Base-by-base conservation (phyloP, 257 asterid genomes). In the Prunella vulgaris region DNA sequence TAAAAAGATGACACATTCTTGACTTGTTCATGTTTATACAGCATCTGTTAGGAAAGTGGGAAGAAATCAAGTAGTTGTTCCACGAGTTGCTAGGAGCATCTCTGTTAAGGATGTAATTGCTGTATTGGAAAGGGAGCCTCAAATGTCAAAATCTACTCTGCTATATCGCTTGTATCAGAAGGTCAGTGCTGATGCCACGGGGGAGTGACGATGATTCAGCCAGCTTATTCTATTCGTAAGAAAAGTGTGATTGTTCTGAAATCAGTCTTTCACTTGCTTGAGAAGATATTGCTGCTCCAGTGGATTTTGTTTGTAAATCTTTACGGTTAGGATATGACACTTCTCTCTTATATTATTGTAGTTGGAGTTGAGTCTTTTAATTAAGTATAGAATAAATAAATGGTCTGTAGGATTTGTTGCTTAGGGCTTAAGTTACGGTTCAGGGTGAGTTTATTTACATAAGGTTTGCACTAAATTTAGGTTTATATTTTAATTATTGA, bases 91-190 rank as follows among this genome's bases (percentile, higher is more conserved):
- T 20, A 84, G 94, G 38, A 85, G 87, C 78, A 78, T 88, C 51
- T 79, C 93, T n/a, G 83, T 85, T 15, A 90, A 88, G 74, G 99
- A 93, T 79, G 90, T 93, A 77, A 86, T 90, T 35, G 87, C 88
- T 2, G 82, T 86, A n/a, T 71, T 93, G 46, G 96, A 93, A 79
- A 88, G 97, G 74, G 99, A 93, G 79, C 96, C 97, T 66, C 99
- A 90, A 27, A 90, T 88, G 95, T 87, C 95, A 0, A 93, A 84
- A 74, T 84, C 99, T 1, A 70, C 83, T 7, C 78, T 90, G 54
- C 75, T 88, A 21, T 90, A 90, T 74, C 83, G 87, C 35, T 79
- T 88, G 78, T 82, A 84, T 67, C 86, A 87, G 74, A 88, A 77
- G 79, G 69, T 76, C 33, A 59, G 70, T 13, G 69, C 81, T 30